Evolutionary conservation across 345 rosid genomes (phyloP).

Genomic region (Raphanus sativus): DNA sequence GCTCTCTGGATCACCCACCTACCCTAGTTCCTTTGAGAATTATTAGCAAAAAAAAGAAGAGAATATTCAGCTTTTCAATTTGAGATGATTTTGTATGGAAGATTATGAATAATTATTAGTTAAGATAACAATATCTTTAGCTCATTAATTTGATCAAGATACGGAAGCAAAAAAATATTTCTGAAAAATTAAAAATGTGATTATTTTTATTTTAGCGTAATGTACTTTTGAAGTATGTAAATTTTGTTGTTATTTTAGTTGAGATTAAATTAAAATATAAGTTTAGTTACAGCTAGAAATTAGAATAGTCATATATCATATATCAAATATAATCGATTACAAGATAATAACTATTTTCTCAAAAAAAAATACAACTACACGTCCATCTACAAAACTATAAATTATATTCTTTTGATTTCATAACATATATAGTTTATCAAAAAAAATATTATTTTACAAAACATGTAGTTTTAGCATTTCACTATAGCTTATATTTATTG

Average conservation of each 20-base stretch:
- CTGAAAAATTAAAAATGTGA: no score
- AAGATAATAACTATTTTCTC: not conserved
- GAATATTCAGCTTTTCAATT: slow-evolving; percentile 33
- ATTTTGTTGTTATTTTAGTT: not conserved
- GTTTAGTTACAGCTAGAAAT: not conserved
- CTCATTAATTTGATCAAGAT: not conserved
- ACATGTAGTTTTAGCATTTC: no score
- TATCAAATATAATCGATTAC: not conserved
- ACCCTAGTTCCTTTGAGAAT: slow-evolving; percentile 25
- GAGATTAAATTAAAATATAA: not conserved
- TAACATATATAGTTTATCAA: no score
- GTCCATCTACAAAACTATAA: not conserved
- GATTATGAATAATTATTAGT: not conserved
- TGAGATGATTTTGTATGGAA: slow-evolving; percentile 17
- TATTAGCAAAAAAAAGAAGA: not conserved
- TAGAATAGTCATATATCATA: not conserved
- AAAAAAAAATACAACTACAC: not conserved
- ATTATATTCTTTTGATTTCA: not conserved
- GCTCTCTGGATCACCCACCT: slow-evolving; percentile 14
- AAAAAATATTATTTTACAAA: no score
- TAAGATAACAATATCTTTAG: not conserved
- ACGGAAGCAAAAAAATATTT: not conserved
- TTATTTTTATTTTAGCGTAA: not conserved
- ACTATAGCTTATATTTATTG: no score
- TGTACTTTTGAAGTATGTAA: not conserved